Conservation (phyloP, 495 filamentous ascomycete genomes). For the Neurospora sp. region DNA sequence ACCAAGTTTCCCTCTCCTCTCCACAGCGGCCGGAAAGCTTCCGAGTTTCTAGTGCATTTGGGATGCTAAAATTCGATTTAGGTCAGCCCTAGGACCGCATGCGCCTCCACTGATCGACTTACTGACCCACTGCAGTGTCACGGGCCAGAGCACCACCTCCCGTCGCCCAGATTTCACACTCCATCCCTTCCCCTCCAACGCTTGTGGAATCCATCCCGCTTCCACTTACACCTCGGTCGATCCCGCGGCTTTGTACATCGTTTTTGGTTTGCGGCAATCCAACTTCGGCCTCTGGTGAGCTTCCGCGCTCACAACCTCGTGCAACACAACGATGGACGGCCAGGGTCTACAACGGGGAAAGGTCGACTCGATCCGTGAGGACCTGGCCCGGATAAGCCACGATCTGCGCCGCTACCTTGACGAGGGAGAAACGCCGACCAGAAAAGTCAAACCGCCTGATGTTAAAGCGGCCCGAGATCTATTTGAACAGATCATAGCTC, state of each 20-base stretch:
- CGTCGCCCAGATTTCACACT: neutral
- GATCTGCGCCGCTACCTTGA: slow-evolving; percentile 15
- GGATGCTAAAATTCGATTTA: neutral
- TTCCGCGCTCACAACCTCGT: slow-evolving; percentile 8
- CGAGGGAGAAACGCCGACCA: slow-evolving; percentile 5
- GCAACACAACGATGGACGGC: slow-evolving; percentile 18
- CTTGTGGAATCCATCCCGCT: neutral
- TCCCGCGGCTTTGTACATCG: neutral
- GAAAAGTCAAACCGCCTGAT: slow-evolving; percentile 18
- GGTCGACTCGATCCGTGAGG: slow-evolving; percentile 15
- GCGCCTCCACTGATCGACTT: neutral
- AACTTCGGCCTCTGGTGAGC: neutral
- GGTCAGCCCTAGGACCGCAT: neutral
- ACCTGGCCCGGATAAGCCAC: slow-evolving; percentile 15
- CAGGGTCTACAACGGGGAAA: slow-evolving; percentile 5
- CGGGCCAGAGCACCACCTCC: neutral
- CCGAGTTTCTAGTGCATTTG: neutral
- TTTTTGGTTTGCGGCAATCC: neutral
- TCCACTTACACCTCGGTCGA: neutral
- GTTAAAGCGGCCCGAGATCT: slow-evolving; percentile 17
- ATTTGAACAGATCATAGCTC: slow-evolving; percentile 12
- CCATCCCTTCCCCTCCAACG: neutral
- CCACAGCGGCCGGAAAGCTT: neutral
- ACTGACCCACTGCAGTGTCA: neutral
- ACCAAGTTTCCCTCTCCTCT: neutral